Conservation (phyloP, 352 stramenopile genomes). For the Pythium utonaiense region DNA sequence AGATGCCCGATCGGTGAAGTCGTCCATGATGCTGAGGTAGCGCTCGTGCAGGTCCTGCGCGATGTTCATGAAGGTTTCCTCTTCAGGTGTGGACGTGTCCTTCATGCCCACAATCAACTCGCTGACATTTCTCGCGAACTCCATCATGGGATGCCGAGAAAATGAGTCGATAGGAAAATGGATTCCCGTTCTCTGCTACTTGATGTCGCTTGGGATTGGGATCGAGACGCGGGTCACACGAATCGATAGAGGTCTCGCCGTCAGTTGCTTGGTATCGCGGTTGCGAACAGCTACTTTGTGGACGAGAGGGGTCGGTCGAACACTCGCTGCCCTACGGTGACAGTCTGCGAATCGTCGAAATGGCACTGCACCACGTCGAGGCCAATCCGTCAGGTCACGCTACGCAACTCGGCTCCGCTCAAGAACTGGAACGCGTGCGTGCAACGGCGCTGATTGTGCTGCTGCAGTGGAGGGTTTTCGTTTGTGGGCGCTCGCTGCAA, state of each 20-base stretch:
- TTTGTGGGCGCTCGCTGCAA: neutral
- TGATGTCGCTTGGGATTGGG: neutral
- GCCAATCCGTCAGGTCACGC: neutral
- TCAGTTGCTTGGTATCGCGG: neutral
- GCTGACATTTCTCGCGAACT: constrained; percentile 77
- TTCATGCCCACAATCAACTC: constrained; percentile 83
- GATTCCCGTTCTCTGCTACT: neutral
- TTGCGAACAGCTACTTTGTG: neutral
- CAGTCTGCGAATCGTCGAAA: neutral
- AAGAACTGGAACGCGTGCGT: too few species aligned
- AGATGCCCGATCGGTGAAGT: constrained; percentile 53
- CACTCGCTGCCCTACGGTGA: neutral
- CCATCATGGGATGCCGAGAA: constrained; percentile 35
- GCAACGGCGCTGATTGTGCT: too few species aligned
- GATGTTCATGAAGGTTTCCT: constrained; percentile 60
- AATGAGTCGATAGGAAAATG: too few species aligned
- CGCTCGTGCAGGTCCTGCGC: constrained; percentile 64
- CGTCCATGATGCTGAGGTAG: constrained; percentile 70
- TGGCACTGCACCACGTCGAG: neutral
- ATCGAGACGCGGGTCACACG: neutral
- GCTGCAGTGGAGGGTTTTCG: neutral
- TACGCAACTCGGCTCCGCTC: too few species aligned
- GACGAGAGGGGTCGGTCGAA: neutral
- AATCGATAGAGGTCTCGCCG: neutral
- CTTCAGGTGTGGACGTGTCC: constrained; percentile 60